Percentiles rank a stretch among this genome's conserved stretches.
phyloP scores from a whole-genome alignment of 805 yeast species.

The Kregervanrija fluxuum region DNA sequence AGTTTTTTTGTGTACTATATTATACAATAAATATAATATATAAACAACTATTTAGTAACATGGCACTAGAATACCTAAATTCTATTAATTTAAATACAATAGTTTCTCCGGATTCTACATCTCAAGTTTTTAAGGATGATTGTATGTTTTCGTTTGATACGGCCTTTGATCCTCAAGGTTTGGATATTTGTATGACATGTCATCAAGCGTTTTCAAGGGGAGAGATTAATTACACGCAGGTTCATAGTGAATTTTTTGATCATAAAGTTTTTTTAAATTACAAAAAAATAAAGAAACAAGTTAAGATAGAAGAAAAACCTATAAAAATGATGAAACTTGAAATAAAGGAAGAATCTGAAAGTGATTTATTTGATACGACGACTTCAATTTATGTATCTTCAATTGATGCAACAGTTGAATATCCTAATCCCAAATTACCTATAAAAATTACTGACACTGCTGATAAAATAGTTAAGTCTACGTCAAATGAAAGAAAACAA shows the following conservation, averaged over 20 bases:
- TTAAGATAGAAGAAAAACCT: constrained; percentile 26
- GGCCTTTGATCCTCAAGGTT: constrained; percentile 44
- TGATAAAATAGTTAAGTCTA: constrained; percentile 42
- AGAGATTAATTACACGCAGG: constrained; percentile 41
- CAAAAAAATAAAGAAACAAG: constrained; percentile 42
- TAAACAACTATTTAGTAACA: not conserved
- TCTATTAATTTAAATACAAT: constrained; percentile 11
- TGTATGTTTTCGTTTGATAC: constrained; percentile 83
- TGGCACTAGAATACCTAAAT: constrained; percentile 15
- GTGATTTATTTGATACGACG: constrained; percentile 47
- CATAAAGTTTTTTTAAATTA: constrained; percentile 59
- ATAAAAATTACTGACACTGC: constrained; percentile 29
- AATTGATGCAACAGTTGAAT: constrained; percentile 21
- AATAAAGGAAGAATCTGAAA: constrained; percentile 54
- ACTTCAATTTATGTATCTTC: constrained; percentile 35
- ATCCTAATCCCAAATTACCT: constrained; percentile 24
- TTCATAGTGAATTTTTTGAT: constrained; percentile 45
- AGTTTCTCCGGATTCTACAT: constrained; percentile 22
- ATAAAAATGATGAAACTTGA: constrained; percentile 58
- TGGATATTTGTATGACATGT: constrained; percentile 71
- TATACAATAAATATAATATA: too few relatives aligned
- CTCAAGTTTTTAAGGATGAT: constrained; percentile 72
- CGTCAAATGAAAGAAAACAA: constrained; percentile 51
- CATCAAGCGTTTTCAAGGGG: constrained; percentile 60
- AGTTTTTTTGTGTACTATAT: too few relatives aligned